A percentile compares a stretch with the other conserved stretches of the same genome.
Evolutionary conservation across 805 yeast species (phyloP).

Genomic region (Kockiozyma suomiensis): DNA sequence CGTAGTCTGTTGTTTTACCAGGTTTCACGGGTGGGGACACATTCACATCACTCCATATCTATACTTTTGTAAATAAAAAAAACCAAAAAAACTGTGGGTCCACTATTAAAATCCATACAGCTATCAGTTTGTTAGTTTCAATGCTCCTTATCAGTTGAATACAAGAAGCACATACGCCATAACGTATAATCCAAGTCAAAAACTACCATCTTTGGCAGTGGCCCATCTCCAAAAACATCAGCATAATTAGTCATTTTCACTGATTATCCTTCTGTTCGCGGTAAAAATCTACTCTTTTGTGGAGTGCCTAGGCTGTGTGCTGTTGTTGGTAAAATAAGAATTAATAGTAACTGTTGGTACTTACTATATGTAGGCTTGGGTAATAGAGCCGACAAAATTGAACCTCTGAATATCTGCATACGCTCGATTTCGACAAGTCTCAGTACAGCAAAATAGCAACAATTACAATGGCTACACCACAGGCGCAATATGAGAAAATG

Average conservation of each 20-base stretch:
- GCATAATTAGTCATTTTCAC: not conserved
- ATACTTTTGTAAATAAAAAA: not conserved
- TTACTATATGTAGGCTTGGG: no score
- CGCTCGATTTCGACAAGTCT: not conserved
- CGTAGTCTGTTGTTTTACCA: slow-evolving; percentile 42
- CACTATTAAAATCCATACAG: slow-evolving; percentile 11
- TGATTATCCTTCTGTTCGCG: not conserved
- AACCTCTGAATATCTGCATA: not conserved
- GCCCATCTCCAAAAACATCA: slow-evolving; percentile 3
- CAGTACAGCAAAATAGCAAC: not conserved
- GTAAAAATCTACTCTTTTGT: no score
- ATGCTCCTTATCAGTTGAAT: not conserved
- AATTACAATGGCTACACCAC: slow-evolving; percentile 9
- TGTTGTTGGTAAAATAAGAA: no score
- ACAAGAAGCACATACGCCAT: slow-evolving; percentile 57
- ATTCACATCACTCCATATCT: slow-evolving; percentile 79
- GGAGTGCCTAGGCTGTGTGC: not conserved
- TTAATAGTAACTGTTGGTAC: no score
- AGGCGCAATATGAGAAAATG: slow-evolving; percentile 31
- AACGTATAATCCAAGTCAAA: slow-evolving; percentile 76
- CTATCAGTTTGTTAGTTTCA: slow-evolving; percentile 10
- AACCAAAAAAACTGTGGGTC: not conserved
- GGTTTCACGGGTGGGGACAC: slow-evolving; percentile 56
- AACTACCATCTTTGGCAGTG: slow-evolving; percentile 58
- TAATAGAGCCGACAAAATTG: no score